Evolutionary conservation across 352 stramenopile genomes (phyloP), one percentile per base, ranked within the genome.

Genomic region (Nothophytophthora sp.): DNA sequence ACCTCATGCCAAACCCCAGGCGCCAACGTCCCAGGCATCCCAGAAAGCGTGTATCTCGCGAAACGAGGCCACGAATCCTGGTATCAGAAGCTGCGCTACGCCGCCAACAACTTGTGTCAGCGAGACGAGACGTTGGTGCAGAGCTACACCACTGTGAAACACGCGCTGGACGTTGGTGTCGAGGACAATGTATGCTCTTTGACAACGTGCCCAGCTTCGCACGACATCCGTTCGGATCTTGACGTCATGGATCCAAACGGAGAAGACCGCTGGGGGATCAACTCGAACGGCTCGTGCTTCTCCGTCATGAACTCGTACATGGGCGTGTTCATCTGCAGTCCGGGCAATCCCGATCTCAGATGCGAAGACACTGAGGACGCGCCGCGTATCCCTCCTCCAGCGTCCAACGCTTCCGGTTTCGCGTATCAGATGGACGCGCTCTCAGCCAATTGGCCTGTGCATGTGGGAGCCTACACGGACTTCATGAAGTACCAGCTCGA

Each of bases 371-470:
- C 56, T 19, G 15, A 62, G 2, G 55, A 55, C 25, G 47, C 45
- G 5, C 46, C 55, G 2, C 2, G 16, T 15, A 23, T 46, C 0
- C 23, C 54, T 6, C 39, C 51, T 9, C 15, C 30, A 13, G 56
- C 28, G 7, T 25, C 4, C 12, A 36, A 61, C 16, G 38, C 51
- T 0, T 60, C 50, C 0, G 37, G 32, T 5, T 91, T 89, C 32
- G 65, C 60, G 10, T 91, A 86, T 43, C 81, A 98, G 50, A 95
- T 97, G 44, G 96, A 85, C 43, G 74, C 71, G 7, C 67, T 86
- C 8, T 81, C 71, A 0, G 62, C 67, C 15, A 86, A 83, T 57
- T 86, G 70, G 69, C 67, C 57, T 10, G 56, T 81, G 2, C 71
- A 77, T 45, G 54, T 78, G 43, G 75, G 55, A n/a, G 72, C 54